phyloP scores from a whole-genome alignment of 495 filamentous ascomycete species.

The Xylaria cubensis region DNA sequence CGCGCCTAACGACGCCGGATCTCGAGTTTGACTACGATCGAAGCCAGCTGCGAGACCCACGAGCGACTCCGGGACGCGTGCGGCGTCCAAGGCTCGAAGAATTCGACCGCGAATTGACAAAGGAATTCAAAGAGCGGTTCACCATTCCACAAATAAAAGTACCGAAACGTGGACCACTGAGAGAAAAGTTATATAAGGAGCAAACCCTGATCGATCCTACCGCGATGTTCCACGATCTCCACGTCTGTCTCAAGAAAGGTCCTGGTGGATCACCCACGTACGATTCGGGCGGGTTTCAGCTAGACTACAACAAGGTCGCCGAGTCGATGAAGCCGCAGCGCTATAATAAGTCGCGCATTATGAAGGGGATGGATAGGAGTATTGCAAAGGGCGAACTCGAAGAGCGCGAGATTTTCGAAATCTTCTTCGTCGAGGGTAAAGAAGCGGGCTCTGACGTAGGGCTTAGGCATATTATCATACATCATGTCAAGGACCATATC shows the following conservation, averaged over 20 bases:
- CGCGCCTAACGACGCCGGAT: conserved; percentile 34
- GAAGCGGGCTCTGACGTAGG: not conserved
- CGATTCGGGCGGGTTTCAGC: conserved; percentile 42
- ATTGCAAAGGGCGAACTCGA: conserved; percentile 19
- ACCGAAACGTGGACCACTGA: conserved; percentile 23
- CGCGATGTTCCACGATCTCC: conserved; percentile 22
- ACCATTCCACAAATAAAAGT: conserved; percentile 21
- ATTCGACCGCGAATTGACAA: conserved; percentile 14
- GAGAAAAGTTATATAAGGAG: not conserved
- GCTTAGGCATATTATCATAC: not conserved
- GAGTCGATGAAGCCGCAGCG: conserved; percentile 30
- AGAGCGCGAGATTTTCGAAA: conserved; percentile 4
- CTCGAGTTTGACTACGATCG: conserved; percentile 35
- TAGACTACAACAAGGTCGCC: conserved; percentile 41
- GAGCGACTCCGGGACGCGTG: conserved; percentile 32
- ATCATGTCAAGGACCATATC: conserved; percentile 40
- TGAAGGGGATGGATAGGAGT: conserved; percentile 29
- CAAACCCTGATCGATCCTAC: conserved; percentile 20
- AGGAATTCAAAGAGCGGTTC: conserved; percentile 28
- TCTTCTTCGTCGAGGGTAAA: conserved; percentile 27
- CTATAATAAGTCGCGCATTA: conserved; percentile 24
- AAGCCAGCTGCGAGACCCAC: conserved; percentile 33
- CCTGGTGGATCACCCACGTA: conserved; percentile 39
- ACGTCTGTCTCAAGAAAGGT: conserved; percentile 35
- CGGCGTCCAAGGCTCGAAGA: conserved; percentile 22